Conservation (phyloP, 2,329 filamentous ascomycete species). For the Talaromyces sp. region DNA sequence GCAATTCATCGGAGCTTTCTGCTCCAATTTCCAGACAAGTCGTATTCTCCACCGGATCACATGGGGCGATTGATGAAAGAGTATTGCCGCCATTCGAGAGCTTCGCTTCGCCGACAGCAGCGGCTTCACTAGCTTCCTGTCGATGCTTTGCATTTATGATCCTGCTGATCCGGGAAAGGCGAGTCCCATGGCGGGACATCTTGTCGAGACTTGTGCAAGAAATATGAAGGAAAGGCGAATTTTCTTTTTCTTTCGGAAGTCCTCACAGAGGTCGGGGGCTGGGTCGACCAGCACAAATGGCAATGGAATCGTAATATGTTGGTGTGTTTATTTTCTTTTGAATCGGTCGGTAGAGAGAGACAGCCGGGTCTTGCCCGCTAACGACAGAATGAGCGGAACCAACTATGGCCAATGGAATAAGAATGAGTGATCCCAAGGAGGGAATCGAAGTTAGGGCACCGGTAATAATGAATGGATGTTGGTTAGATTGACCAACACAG, state of each 20-base stretch:
- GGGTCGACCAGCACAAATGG: slow-evolving; percentile 18
- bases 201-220: slow-evolving; percentile 5
- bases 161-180: slow-evolving; percentile 22
- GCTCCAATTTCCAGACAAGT: slow-evolving; percentile 7
- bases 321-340: not conserved
- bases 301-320: slow-evolving; percentile 5
- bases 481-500: not conserved
- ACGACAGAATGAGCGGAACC: slow-evolving; percentile 3
- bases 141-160: slow-evolving; percentile 19
- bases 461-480: slow-evolving; percentile 11
- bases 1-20: not conserved
- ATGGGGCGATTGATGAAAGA: slow-evolving; percentile 9
- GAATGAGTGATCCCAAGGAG: not conserved
- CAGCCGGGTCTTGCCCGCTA: slow-evolving; percentile 20
- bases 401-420: slow-evolving; percentile 1
- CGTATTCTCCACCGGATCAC: slow-evolving; percentile 12
- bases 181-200: slow-evolving; percentile 26
- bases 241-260: slow-evolving; percentile 4
- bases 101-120: not conserved
- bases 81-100: not conserved
- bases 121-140: slow-evolving; percentile 6
- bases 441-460: slow-evolving; percentile 1
- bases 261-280: slow-evolving; percentile 21
- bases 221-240: not conserved
- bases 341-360: not conserved